Evolutionary conservation across 352 stramenopile species (phyloP).

Genomic region (Phytophthora europaea): DNA sequence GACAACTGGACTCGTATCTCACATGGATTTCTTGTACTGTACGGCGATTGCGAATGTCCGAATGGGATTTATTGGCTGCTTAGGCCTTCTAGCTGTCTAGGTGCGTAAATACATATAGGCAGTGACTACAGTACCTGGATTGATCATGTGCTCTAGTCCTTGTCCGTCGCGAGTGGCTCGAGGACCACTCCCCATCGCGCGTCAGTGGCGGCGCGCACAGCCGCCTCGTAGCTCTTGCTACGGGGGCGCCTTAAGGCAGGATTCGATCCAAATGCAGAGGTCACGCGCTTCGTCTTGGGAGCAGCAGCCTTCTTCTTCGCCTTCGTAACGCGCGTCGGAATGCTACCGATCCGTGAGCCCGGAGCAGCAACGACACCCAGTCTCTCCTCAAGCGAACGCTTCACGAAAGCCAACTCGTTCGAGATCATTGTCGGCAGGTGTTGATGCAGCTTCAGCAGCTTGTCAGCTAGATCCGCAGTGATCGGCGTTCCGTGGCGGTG

Average conservation of each 20-base stretch:
- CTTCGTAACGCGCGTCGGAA: conserved; percentile 2
- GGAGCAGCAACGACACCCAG: conserved; percentile 28
- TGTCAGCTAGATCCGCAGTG: conserved; percentile 42
- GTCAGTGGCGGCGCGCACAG: conserved; percentile 32
- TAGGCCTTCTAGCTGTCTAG: conserved; percentile 19
- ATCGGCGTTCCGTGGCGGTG: conserved; percentile 64
- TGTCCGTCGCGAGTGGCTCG: conserved; percentile 34
- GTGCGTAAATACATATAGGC: conserved; percentile 41
- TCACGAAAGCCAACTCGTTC: conserved; percentile 62
- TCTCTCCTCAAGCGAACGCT: conserved; percentile 42
- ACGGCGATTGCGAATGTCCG: conserved; percentile 6
- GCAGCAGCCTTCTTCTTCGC: conserved; percentile 22
- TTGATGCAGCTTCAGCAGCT: conserved; percentile 55
- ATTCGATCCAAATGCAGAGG: conserved; percentile 10
- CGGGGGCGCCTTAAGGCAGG: conserved; percentile 18
- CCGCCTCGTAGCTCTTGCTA: conserved; percentile 43
- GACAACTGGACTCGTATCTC: no score
- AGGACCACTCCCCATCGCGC: conserved; percentile 41
- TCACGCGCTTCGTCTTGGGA: conserved; percentile 22
- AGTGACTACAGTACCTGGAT: conserved; percentile 7
- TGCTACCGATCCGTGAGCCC: conserved; percentile 10
- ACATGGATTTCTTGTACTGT: no score
- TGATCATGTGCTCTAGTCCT: conserved; percentile 27
- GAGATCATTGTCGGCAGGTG: conserved; percentile 44
- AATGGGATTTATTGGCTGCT: conserved; percentile 9